A percentile compares a stretch with the other conserved stretches of the same genome.
These are phyloP conservation scores for Saturnispora bothae DNA, from an alignment of 805 yeast genomes.

Conservation along the genomic window DNA sequence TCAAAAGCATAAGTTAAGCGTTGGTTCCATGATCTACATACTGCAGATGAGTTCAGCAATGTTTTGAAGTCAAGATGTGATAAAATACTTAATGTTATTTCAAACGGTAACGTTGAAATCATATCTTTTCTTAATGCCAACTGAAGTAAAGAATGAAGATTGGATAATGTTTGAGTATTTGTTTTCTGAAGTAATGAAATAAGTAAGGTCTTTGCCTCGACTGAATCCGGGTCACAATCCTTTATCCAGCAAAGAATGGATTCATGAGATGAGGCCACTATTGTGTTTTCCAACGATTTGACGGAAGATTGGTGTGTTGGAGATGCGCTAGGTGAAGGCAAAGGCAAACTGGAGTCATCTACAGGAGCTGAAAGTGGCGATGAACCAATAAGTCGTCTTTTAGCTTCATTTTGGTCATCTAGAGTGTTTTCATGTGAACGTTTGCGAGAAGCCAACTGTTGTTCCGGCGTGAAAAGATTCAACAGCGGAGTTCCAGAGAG, in stretches of 20 bases:
- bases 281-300: not conserved
- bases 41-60: slow-evolving; percentile 49
- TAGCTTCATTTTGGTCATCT: no score
- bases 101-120: slow-evolving; percentile 60
- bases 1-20: slow-evolving; percentile 49
- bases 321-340: slow-evolving; percentile 62
- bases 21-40: slow-evolving; percentile 59
- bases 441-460: no score
- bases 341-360: slow-evolving; percentile 29
- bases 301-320: slow-evolving; percentile 32
- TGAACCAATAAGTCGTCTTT: not conserved
- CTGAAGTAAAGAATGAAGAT: slow-evolving; percentile 42
- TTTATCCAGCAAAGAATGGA: not conserved
- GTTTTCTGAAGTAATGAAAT: slow-evolving; percentile 44
- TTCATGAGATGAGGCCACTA: not conserved
- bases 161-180: slow-evolving; percentile 45
- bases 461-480: not conserved
- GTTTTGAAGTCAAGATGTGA: slow-evolving; percentile 53
- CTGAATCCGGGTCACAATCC: slow-evolving; percentile 33
- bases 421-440: no score
- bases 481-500: not conserved
- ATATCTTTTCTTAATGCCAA: slow-evolving; percentile 63
- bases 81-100: slow-evolving; percentile 57
- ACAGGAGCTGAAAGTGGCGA: not conserved
- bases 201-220: slow-evolving; percentile 37